A percentile compares a stretch with the other conserved stretches of the same genome.
Evolutionary conservation across 148 eudicot genomes (phyloP).

Genomic region (Hydrangea macrophylla): DNA sequence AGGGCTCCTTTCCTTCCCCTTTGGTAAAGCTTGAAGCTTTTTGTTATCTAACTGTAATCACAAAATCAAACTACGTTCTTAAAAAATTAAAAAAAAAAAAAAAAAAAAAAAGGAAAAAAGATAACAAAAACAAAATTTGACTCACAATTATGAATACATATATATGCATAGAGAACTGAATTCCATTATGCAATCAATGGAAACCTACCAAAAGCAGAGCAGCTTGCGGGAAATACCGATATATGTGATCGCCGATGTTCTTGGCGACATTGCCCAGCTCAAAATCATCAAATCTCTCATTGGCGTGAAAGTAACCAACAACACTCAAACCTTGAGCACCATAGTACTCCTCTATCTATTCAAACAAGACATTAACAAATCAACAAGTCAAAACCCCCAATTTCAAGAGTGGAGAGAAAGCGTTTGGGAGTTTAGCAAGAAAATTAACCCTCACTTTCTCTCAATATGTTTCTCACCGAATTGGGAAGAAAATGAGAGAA

Average conservation of each 20-base stretch:
- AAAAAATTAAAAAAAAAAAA: too few species aligned
- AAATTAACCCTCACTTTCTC: too few species aligned
- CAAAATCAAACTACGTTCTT: too few species aligned
- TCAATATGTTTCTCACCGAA: too few species aligned
- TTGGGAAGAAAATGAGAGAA: too few species aligned
- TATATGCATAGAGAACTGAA: neutral
- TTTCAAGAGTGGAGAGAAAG: too few species aligned
- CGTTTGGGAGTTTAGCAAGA: neutral
- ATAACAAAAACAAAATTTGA: neutral
- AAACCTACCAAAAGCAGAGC: constrained; percentile 69
- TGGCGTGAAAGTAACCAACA: constrained; percentile 93
- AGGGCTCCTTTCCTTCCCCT: constrained; percentile 65
- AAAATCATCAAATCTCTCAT: constrained; percentile 77
- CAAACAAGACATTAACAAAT: constrained; percentile 12
- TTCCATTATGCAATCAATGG: neutral
- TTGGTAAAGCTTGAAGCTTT: constrained; percentile 58
- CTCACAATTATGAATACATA: neutral
- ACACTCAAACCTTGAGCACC: constrained; percentile 67
- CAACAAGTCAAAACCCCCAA: too few species aligned
- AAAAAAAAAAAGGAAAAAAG: too few species aligned
- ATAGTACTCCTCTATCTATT: constrained; percentile 82
- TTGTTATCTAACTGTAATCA: constrained; percentile 68
- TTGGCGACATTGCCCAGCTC: constrained; percentile 75
- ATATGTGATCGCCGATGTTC: constrained; percentile 85
- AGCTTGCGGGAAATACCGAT: constrained; percentile 74